Evolutionary conservation across 352 stramenopile genomes (phyloP), one percentile per base, ranked within the genome.

Genomic region (Globisporangium viniferum): DNA sequence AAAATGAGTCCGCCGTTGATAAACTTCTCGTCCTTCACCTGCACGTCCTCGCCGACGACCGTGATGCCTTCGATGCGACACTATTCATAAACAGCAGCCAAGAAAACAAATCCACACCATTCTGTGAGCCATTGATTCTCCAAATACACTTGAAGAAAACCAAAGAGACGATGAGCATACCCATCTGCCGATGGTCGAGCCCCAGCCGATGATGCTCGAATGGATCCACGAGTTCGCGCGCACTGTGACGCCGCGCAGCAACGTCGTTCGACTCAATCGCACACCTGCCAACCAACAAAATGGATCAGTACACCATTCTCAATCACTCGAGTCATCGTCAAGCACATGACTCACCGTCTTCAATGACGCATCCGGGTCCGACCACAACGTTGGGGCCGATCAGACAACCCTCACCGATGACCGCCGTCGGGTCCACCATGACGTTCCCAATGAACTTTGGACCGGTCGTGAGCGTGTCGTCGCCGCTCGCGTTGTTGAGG

Each of bases 191-290:
- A 95, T 94, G 4, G 84, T 95, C 24, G 84, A 95, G 15, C 88
- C 83, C 90, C 90, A 97, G 59, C 90, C 90, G 39, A 97, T 90
- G 77, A 97, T 97, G 66, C 86, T 94, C 60, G 87, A 93, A 57
- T 92, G 79, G 66, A 97, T 91, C 84, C 86, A 93, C 59, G 84
- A 89, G 72, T 95, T 92, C 12, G 82, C 75, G 39, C 85, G 81
- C 53, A 97, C 85, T 0, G 81, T 92, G 55, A 94, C 88, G 12
- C 76, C 82, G 35, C 85, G 76, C 64, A 96, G 73, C 44, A 97
- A 73, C 62, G 89, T 94, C 62, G 83, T 91, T 63, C 88, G 80
- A 64, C 84, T 91, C 68, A 97, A 68, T 57, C 89, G 88, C 39
- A 95, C 90, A n/a, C 87, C 83, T 91, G 57, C 48, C 20, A 65